Evolutionary conservation across 805 yeast genomes (phyloP), one percentile per base, ranked within the genome.

Genomic region (Lachancea lanzarotensis): DNA sequence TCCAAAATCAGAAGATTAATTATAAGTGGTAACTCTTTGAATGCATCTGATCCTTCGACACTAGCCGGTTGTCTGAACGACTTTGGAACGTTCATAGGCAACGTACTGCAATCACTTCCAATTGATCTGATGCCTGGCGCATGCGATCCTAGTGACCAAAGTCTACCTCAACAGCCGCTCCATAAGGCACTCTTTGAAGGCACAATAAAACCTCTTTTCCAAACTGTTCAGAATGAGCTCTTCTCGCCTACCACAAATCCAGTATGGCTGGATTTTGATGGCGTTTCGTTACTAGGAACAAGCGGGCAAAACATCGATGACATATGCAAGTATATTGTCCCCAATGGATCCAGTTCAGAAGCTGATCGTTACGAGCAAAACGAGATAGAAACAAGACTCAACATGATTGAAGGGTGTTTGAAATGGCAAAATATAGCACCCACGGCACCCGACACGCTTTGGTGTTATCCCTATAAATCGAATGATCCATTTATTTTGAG

Each of bases 381-480:
- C 26, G 47, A 52, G 12, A 40, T 63, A 52, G 48, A 56, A 46
- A 52, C 61, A 53, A 65, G 84, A 45, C 53, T 77, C 15, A 72
- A 74, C 17, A 65, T 82, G 54, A 72, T 91, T 68, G 84, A 81
- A 53, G 71, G 79, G 13, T 83, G 86, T 0, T 58, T 93, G 31
- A 66, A 69, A 38, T 90, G 96, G 95, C 91, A 89, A 56, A 87
- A 87, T 57, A 70, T 86, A 19, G 81, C 86, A 0, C 98, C 98
- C 2, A 89, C 97, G 0, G 95, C 96, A 1, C 98, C 98, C 0
- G 98, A 93, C 57, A 93, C 98, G 0, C 66, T 93, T 35, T 84
- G 90, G 74, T 81, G 95, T 52, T 89, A 87, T 55, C 97, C 98
- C 1, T 90, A 73, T 56, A 74, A 75, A 10, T 77, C 79, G 20